Conservation (phyloP, 768 basidiomycete species). For the Leccinum uliginosum region DNA sequence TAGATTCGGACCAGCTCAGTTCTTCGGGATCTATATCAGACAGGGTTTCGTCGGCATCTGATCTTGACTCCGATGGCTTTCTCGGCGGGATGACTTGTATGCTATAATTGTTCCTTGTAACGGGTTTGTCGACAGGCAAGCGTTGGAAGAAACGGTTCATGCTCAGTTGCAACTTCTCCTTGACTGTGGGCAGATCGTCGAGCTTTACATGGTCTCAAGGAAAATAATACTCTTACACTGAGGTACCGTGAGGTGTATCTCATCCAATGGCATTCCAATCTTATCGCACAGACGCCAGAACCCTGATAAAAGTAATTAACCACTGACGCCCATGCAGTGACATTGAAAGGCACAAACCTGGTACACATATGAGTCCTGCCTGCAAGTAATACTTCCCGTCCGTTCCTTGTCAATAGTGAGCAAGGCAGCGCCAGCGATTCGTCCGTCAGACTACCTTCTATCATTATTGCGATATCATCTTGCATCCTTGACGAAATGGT, state of each 20-base stretch:
- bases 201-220: not conserved
- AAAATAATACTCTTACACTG: conserved; percentile 47
- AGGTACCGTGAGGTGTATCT: conserved; percentile 65
- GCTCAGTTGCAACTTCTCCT: conserved; percentile 60
- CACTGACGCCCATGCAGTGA: not conserved
- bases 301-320: conserved; percentile 37
- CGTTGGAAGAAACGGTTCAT: conserved; percentile 71
- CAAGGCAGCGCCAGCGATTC: not conserved
- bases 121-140: conserved; percentile 63
- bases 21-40: conserved; percentile 54
- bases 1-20: conserved; percentile 57
- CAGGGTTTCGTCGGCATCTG: conserved; percentile 9
- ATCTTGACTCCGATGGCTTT: not conserved
- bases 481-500: conserved; percentile 37
- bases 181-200: conserved; percentile 37
- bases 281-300: conserved; percentile 79
- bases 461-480: conserved; percentile 58
- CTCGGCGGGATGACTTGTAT: conserved; percentile 35
- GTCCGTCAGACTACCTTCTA: conserved; percentile 41
- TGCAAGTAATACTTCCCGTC: conserved; percentile 77
- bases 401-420: conserved; percentile 37
- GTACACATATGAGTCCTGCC: conserved; percentile 64
- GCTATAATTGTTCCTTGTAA: conserved; percentile 68
- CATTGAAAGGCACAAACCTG: conserved; percentile 40
- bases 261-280: conserved; percentile 66